Evolutionary conservation across 768 basidiomycete genomes (phyloP).

Genomic region (Calocybe indica): DNA sequence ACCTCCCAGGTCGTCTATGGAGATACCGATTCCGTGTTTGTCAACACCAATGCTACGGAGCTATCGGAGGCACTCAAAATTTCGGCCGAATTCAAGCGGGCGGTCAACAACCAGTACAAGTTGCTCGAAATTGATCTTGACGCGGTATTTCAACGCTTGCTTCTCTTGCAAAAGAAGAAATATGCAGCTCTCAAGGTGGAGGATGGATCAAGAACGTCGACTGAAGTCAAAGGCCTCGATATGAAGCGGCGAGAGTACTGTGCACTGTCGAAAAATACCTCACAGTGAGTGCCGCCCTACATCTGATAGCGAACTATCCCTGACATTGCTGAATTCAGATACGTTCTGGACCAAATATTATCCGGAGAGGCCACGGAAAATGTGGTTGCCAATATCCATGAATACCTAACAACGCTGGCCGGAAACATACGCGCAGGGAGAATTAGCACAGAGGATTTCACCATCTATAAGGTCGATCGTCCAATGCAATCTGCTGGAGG

Average conservation of each 20-base stretch:
- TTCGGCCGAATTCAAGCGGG: conserved; percentile 89
- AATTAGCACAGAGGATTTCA: conserved; percentile 87
- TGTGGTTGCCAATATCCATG: conserved; percentile 89
- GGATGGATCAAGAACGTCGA: conserved; percentile 68
- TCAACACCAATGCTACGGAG: conserved; percentile 91
- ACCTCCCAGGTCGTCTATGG: conserved; percentile 89
- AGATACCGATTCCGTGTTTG: conserved; percentile 98
- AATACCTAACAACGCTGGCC: conserved; percentile 76
- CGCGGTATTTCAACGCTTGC: conserved; percentile 84
- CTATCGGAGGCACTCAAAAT: conserved; percentile 88
- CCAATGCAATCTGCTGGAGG: not conserved
- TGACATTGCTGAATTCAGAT: conserved; percentile 39
- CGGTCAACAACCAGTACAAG: conserved; percentile 92
- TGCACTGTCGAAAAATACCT: conserved; percentile 84
- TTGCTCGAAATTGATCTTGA: conserved; percentile 97
- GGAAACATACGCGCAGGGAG: conserved; percentile 73
- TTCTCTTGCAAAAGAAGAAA: conserved; percentile 98
- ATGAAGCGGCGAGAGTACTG: conserved; percentile 99
- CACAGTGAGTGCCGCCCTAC: conserved; percentile 56
- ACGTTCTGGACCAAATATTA: conserved; percentile 83
- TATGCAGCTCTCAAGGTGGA: conserved; percentile 97
- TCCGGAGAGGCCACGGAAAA: conserved; percentile 88
- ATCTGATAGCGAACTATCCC: not conserved
- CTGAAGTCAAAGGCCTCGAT: conserved; percentile 94
- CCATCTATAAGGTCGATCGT: conserved; percentile 80